Base-by-base conservation (phyloP, 495 filamentous ascomycete genomes). In the Podospora pseudocomata region DNA sequence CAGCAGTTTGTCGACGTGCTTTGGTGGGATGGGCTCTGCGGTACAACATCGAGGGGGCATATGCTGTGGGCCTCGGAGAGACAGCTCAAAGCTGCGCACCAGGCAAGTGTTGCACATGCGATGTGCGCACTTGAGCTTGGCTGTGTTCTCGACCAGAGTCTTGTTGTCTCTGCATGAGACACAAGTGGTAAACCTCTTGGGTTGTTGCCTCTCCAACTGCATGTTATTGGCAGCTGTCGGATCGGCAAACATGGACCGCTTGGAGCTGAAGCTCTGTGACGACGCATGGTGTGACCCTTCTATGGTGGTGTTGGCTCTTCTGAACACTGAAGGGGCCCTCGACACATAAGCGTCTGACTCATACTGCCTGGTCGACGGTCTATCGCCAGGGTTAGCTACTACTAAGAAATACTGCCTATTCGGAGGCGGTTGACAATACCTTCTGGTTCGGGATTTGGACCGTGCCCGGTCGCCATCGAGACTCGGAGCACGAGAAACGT, bases 21-120 rank as follows among this genome's bases (percentile, higher is more conserved):
- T 87, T 19, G 91, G 77, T 1, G 92, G 87, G 67, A 96, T 93
- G 70, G 86, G 85, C 49, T 91, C 86, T 23, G 83, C 65, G 3
- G 86, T 89, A 76, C 92, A 96, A 72, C 92, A 96, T 70, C 80
- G 85, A 0, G 92, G 92, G 9, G 92, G 91, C 90, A 94, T 94
- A 72, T 89, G 87, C 34, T 86, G 84, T 0, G 91, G 90, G 74
- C 94, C 90, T 49, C 83, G 88, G 67, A 92, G 79, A 20, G 91
- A 93, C 53, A 90, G 80, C 26, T 80, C 86, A 76, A 95, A 96
- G 69, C 87, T 84, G 20, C 88, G 86, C 72, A 86, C 86, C 26
- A 96, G 80, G 77, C 92, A 96, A 11, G 83, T 72, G 65, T 89
- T 80, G 76, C 92, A 96, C 89, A 92, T 93, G 56, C 86, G 86